phyloP scores from a whole-genome alignment of 2,329 filamentous ascomycete species.

The Ophiostoma montium region DNA sequence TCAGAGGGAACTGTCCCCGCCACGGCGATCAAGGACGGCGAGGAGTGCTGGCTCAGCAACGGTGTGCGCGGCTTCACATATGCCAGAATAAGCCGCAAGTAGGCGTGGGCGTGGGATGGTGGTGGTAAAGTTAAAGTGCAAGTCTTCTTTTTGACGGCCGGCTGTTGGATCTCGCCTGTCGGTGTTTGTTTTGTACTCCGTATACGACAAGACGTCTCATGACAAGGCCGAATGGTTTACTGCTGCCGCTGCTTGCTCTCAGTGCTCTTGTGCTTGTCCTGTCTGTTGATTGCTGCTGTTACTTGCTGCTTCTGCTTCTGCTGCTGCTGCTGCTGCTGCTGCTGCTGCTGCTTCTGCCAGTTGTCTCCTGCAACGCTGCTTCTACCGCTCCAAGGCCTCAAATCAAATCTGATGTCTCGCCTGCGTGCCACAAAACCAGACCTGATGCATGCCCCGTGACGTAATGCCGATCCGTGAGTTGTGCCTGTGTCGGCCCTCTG shows the following conservation, averaged over 20 bases:
- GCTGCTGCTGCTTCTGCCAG: neutral
- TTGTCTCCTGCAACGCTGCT: neutral
- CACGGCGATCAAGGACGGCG: conserved; percentile 50
- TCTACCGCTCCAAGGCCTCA: too few species aligned
- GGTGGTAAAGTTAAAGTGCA: neutral
- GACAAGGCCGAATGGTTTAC: neutral
- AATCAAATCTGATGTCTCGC: too few species aligned
- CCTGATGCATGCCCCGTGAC: neutral
- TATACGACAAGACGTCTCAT: neutral
- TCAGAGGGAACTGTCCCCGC: conserved; percentile 48
- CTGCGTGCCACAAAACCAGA: too few species aligned
- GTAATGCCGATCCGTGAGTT: neutral
- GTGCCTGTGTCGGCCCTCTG: too few species aligned
- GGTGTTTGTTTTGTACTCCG: too few species aligned
- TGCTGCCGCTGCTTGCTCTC: too few species aligned
- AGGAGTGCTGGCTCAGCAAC: conserved; percentile 81
- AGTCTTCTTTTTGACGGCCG: neutral
- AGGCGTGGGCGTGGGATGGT: neutral
- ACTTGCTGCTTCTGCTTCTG: neutral
- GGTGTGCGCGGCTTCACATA: conserved; percentile 65
- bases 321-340: neutral
- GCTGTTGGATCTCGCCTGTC: too few species aligned
- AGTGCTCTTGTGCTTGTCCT: too few species aligned
- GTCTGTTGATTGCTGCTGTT: too few species aligned
- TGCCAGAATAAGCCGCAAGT: conserved; percentile 25